Evolutionary conservation across 768 basidiomycete species (phyloP).

Genomic region (Leucosporidium creatinivorum): DNA sequence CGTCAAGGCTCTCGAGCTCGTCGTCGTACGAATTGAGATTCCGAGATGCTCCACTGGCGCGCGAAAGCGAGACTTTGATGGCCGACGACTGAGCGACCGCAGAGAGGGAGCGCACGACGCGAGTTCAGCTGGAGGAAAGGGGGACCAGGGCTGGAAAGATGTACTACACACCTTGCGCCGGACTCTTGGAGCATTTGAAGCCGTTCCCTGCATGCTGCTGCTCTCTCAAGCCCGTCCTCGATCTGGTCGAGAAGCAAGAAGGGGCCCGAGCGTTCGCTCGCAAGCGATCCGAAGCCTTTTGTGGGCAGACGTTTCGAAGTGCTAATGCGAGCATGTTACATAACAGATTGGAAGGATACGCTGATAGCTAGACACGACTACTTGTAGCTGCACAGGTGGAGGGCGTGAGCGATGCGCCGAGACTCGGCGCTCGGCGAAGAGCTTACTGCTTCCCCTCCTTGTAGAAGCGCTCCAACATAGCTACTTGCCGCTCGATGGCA

Average conservation of each 20-base stretch:
- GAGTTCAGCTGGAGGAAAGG: neutral
- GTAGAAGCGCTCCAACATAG: neutral
- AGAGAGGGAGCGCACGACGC: neutral
- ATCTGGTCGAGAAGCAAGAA: no score
- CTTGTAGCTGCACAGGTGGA: no score
- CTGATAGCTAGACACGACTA: no score
- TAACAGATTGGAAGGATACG: no score
- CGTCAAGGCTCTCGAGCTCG: neutral
- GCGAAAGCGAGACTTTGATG: slow-evolving; percentile 15
- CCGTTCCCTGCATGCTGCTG: no score
- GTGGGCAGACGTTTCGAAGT: no score
- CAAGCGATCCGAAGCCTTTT: no score
- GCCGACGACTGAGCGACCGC: slow-evolving; percentile 7
- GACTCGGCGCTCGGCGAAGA: no score
- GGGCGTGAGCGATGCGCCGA: no score
- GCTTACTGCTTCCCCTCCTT: neutral
- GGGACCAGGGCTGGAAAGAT: neutral
- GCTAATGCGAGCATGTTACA: no score
- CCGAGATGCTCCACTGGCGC: neutral
- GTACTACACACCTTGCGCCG: neutral
- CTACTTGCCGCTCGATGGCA: neutral
- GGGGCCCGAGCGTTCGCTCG: no score
- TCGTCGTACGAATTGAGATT: neutral
- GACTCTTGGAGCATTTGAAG: neutral
- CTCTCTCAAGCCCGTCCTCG: no score